phyloP scores from a whole-genome alignment of 176 grass and related monocot genomes.

The Dendrocalamus sinicus region DNA sequence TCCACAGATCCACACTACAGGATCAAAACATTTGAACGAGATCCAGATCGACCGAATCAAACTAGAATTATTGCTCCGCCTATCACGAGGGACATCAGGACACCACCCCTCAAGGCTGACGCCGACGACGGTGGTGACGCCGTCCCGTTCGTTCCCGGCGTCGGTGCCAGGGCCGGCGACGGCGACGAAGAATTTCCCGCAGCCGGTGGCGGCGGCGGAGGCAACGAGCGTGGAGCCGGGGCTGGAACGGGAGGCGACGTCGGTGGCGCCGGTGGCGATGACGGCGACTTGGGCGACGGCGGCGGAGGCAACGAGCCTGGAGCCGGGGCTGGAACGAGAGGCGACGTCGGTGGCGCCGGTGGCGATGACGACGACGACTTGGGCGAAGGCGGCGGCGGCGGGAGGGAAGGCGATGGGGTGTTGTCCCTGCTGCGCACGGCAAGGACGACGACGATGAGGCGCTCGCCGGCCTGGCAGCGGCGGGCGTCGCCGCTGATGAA shows the following conservation, averaged over 20 bases:
- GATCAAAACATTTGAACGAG: background rate
- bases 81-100: conserved; percentile 20
- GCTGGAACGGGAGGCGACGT: conserved; percentile 13
- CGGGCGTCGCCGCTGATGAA: conserved; percentile 69
- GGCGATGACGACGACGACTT: conserved; percentile 12
- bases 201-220: background rate
- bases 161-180: background rate
- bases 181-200: background rate
- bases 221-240: background rate
- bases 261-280: conserved; percentile 15
- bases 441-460: conserved; percentile 64
- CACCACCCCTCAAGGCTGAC: background rate
- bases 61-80: conserved; percentile 17
- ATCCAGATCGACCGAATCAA: background rate
- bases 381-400: background rate
- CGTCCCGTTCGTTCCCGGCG: conserved; percentile 12
- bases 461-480: conserved; percentile 61
- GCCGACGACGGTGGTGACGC: conserved; percentile 20
- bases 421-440: conserved; percentile 34
- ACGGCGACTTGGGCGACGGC: background rate
- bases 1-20: background rate
- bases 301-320: background rate
- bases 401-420: background rate
- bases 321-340: background rate
- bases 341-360: background rate